phyloP scores from a whole-genome alignment of 2,329 filamentous ascomycete genomes.

The Dothistroma septosporum region DNA sequence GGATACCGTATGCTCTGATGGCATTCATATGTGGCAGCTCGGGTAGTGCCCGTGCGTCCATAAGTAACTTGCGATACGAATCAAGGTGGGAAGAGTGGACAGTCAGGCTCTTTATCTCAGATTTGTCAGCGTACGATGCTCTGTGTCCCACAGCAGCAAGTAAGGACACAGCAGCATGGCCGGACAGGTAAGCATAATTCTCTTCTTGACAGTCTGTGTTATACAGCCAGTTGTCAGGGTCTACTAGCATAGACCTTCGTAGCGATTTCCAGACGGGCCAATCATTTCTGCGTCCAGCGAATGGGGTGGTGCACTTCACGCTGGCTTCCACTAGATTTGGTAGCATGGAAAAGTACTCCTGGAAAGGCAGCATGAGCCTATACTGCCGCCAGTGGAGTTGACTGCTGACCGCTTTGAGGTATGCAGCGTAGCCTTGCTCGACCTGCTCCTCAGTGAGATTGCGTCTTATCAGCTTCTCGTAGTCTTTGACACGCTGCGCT shows the following conservation, averaged over 20 bases:
- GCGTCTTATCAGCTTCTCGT: constrained; percentile 16
- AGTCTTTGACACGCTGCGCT: constrained; percentile 11
- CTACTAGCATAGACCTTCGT: constrained; percentile 12
- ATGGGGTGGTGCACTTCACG: constrained; percentile 14
- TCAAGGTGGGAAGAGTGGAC: constrained; percentile 17
- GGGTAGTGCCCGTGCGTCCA: neutral
- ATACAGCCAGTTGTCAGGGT: constrained; percentile 23
- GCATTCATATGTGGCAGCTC: neutral
- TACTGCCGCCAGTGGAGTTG: constrained; percentile 20
- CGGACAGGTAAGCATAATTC: constrained; percentile 7
- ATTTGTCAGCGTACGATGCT: constrained; percentile 14
- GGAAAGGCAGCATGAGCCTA: constrained; percentile 11
- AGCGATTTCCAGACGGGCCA: constrained; percentile 21
- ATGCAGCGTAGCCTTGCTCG: constrained; percentile 12
- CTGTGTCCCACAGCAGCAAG: constrained; percentile 20
- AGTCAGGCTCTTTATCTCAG: constrained; percentile 11
- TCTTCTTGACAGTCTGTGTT: constrained; percentile 8
- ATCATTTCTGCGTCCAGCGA: constrained; percentile 11
- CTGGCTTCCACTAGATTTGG: constrained; percentile 20
- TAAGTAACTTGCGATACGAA: constrained; percentile 2
- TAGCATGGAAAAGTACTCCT: constrained; percentile 19
- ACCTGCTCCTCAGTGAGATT: constrained; percentile 16
- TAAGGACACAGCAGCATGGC: constrained; percentile 18
- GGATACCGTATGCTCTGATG: constrained; percentile 4
- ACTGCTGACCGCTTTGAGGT: neutral